Percentiles rank a stretch among this genome's conserved stretches.
Conservation (phyloP, 2,329 filamentous ascomycete species). For the Rhexocercosporidium sp. region DNA sequence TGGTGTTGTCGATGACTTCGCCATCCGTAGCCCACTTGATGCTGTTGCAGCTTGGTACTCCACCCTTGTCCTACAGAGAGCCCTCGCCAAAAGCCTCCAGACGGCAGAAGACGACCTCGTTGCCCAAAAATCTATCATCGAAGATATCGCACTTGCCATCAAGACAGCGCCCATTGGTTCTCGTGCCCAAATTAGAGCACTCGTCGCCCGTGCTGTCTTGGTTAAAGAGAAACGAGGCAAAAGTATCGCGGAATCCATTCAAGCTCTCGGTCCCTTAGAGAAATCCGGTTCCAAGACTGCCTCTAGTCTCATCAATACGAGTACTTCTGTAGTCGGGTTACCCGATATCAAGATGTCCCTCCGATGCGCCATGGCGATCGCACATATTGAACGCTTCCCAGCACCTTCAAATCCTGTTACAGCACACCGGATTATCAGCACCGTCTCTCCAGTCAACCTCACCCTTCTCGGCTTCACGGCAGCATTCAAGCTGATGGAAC, state of each 20-base stretch:
- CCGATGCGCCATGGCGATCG: slow-evolving; percentile 64
- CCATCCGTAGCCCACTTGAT: slow-evolving; percentile 86
- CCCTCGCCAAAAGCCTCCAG: slow-evolving; percentile 68
- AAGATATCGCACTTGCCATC: slow-evolving; percentile 70
- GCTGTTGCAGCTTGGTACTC: slow-evolving; percentile 93
- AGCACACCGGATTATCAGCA: slow-evolving; percentile 54
- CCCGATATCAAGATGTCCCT: slow-evolving; percentile 62
- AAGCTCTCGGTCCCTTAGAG: slow-evolving; percentile 54
- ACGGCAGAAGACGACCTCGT: slow-evolving; percentile 53
- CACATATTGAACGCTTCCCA: slow-evolving; percentile 57
- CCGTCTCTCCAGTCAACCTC: slow-evolving; percentile 51
- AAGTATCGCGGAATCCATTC: slow-evolving; percentile 61
- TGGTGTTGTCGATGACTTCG: slow-evolving; percentile 81
- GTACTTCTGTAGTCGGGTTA: slow-evolving; percentile 49
- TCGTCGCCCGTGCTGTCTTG: slow-evolving; percentile 64
- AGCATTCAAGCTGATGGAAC: slow-evolving; percentile 62
- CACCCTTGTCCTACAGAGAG: slow-evolving; percentile 71
- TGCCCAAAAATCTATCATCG: slow-evolving; percentile 47
- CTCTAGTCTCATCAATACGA: slow-evolving; percentile 53
- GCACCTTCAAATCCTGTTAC: slow-evolving; percentile 48
- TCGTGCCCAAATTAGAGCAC: slow-evolving; percentile 65
- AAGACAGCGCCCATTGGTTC: slow-evolving; percentile 80
- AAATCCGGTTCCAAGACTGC: slow-evolving; percentile 38
- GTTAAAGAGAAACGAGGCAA: slow-evolving; percentile 57
- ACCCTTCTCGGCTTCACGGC: slow-evolving; percentile 63